Evolutionary conservation across 306 rosid genomes (phyloP).

Genomic region (Datisca glomerata): DNA sequence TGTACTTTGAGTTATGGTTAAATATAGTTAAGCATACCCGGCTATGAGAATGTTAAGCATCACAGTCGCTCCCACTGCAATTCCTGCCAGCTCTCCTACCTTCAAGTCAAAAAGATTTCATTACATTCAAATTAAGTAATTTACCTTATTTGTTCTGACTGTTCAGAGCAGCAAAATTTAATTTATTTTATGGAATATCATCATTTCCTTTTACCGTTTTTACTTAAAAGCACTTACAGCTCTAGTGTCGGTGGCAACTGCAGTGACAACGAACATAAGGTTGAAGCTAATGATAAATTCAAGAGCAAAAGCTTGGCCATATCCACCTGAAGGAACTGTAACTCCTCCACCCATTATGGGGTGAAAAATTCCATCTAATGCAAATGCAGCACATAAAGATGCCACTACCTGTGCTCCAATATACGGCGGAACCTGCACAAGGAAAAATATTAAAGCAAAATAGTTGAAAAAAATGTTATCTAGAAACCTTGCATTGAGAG

Average conservation of each 20-base stretch:
- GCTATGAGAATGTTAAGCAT: conserved; percentile 87
- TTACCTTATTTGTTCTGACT: not conserved
- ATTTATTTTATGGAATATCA: not conserved
- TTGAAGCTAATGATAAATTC: conserved; percentile 70
- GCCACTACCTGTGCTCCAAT: conserved; percentile 68
- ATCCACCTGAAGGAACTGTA: conserved; percentile 61
- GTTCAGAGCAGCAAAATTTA: too few species aligned
- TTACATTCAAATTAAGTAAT: not conserved
- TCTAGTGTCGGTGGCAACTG: conserved; percentile 77
- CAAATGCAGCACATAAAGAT: conserved; percentile 56
- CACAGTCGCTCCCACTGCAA: conserved; percentile 84
- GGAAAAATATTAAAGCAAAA: not conserved
- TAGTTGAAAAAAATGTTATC: not conserved
- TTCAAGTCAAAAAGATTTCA: conserved; percentile 12
- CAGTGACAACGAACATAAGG: conserved; percentile 96
- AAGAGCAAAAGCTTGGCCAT: conserved; percentile 66
- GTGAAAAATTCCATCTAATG: conserved; percentile 51
- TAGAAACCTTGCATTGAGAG: not conserved
- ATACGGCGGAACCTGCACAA: conserved; percentile 59
- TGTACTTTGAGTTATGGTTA: too few species aligned
- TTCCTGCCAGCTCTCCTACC: conserved; percentile 85
- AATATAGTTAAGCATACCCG: conserved; percentile 52
- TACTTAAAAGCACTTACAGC: conserved; percentile 79
- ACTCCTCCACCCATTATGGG: conserved; percentile 81
- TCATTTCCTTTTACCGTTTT: too few species aligned